phyloP scores from a whole-genome alignment of 495 filamentous ascomycete genomes.

The Daldinia caldariorum region DNA sequence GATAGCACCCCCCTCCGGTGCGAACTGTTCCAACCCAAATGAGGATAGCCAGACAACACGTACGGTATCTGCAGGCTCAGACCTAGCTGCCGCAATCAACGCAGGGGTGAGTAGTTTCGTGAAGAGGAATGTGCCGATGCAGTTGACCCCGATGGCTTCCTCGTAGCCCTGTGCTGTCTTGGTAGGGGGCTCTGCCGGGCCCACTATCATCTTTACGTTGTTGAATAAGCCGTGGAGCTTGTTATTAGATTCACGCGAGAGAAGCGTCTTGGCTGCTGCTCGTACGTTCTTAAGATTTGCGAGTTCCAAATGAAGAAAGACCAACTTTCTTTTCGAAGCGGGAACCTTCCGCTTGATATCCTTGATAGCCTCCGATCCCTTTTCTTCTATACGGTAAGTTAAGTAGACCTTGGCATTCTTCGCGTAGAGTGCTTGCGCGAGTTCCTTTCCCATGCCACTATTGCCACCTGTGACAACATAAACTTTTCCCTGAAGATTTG shows the following conservation, averaged over 20 bases:
- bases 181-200: slow-evolving; percentile 18
- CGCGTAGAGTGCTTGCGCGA: slow-evolving; percentile 56
- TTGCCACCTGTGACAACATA: slow-evolving; percentile 63
- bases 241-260: slow-evolving; percentile 45
- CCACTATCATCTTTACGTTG: slow-evolving; percentile 53
- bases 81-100: slow-evolving; percentile 41
- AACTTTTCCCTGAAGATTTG: slow-evolving; percentile 47
- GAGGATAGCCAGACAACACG: slow-evolving; percentile 49
- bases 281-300: slow-evolving; percentile 50
- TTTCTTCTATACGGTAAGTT: slow-evolving; percentile 54
- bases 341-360: slow-evolving; percentile 38
- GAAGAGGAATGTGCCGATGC: slow-evolving; percentile 51
- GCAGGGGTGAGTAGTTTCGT: slow-evolving; percentile 54
- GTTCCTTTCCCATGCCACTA: slow-evolving; percentile 58
- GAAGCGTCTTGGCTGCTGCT: slow-evolving; percentile 44
- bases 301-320: slow-evolving; percentile 50
- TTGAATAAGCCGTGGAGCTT: slow-evolving; percentile 53
- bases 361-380: slow-evolving; percentile 40
- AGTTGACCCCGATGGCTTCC: slow-evolving; percentile 51
- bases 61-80: slow-evolving; percentile 30
- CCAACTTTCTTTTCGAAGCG: slow-evolving; percentile 44
- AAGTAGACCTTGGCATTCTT: slow-evolving; percentile 63
- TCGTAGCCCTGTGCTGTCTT: slow-evolving; percentile 50
- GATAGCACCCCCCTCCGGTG: slow-evolving; percentile 46
- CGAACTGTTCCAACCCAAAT: slow-evolving; percentile 42